Conservation (phyloP, 805 yeast genomes). For the Candida peoriensis region DNA sequence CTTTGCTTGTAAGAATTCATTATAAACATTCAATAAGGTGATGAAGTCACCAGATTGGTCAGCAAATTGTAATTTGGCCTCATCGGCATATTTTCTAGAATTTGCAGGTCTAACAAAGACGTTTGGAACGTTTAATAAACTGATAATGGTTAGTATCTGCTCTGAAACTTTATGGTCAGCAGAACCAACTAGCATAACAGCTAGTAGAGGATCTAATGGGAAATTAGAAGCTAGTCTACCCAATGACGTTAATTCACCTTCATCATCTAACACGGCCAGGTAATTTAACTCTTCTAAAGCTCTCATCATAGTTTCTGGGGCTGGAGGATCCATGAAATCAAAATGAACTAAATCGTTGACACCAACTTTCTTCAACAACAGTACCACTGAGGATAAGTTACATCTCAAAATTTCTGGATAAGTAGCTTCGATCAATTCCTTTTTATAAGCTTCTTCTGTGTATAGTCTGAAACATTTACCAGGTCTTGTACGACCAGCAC, state of each 20-base stretch:
- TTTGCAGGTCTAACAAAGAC: constrained; percentile 92
- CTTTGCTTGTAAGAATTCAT: constrained; percentile 75
- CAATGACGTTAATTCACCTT: constrained; percentile 82
- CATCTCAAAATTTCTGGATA: constrained; percentile 93
- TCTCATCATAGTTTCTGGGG: constrained; percentile 99
- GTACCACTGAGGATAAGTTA: constrained; percentile 84
- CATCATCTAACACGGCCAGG: constrained; percentile 83
- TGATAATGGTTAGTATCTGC: constrained; percentile 83
- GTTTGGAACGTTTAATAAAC: constrained; percentile 87
- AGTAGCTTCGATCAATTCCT: constrained; percentile 90
- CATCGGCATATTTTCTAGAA: constrained; percentile 87
- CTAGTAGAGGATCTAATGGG: constrained; percentile 94
- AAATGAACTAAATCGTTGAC: constrained; percentile 95
- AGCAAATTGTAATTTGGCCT: constrained; percentile 79
- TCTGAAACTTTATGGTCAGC: constrained; percentile 83
- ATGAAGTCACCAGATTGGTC: constrained; percentile 95
- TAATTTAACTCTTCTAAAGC: constrained; percentile 94
- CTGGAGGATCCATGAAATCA: constrained; percentile 99
- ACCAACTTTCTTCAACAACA: constrained; percentile 90
- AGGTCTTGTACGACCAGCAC: constrained; percentile 99
- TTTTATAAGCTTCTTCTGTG: constrained; percentile 94
- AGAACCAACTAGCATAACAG: constrained; percentile 86
- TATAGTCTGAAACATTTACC: constrained; percentile 96
- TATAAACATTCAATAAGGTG: constrained; percentile 81
- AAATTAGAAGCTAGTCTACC: constrained; percentile 90